These are phyloP conservation scores for Kodamaea ohmeri DNA, from an alignment of 1,139 yeast species.

Conservation along the genomic window DNA sequence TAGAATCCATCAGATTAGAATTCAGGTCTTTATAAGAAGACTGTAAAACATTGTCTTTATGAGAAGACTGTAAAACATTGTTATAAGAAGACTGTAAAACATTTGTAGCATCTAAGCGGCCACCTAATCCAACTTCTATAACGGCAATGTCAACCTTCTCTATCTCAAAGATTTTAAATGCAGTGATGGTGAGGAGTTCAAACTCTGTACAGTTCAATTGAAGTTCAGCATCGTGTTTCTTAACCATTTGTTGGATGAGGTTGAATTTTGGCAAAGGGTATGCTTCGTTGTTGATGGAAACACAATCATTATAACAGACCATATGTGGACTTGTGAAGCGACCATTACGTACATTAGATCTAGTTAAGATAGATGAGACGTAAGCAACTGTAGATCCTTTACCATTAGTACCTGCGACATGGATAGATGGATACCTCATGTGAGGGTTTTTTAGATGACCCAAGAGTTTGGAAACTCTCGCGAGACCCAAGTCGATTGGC, in stretches of 20 bases:
- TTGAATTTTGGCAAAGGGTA: conserved; percentile 49
- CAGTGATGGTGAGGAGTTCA: conserved; percentile 80
- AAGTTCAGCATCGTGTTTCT: conserved; percentile 30
- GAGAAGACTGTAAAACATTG: conserved; percentile 48
- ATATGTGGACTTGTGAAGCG: conserved; percentile 88
- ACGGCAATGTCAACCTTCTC: conserved; percentile 67
- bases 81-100: conserved; percentile 36
- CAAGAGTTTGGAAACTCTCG: conserved; percentile 58
- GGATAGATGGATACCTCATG: conserved; percentile 57
- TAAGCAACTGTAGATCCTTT: conserved; percentile 90
- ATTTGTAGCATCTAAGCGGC: conserved; percentile 84
- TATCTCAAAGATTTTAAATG: conserved; percentile 67
- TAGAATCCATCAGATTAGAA: neutral
- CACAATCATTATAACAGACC: conserved; percentile 68
- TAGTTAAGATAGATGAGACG: conserved; percentile 57
- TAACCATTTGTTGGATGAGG: conserved; percentile 40
- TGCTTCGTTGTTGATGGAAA: conserved; percentile 59
- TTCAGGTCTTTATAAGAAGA: no score
- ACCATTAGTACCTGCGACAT: conserved; percentile 93
- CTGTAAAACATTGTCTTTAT: conserved; percentile 53
- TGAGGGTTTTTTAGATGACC: conserved; percentile 69
- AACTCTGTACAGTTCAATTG: conserved; percentile 76
- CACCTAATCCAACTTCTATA: conserved; percentile 90
- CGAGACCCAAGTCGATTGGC: conserved; percentile 61
- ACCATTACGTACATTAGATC: conserved; percentile 56